Percentiles rank a stretch among this genome's conserved stretches.
Conservation (phyloP, 148 eudicot genomes). For the Linanthus parryae region DNA sequence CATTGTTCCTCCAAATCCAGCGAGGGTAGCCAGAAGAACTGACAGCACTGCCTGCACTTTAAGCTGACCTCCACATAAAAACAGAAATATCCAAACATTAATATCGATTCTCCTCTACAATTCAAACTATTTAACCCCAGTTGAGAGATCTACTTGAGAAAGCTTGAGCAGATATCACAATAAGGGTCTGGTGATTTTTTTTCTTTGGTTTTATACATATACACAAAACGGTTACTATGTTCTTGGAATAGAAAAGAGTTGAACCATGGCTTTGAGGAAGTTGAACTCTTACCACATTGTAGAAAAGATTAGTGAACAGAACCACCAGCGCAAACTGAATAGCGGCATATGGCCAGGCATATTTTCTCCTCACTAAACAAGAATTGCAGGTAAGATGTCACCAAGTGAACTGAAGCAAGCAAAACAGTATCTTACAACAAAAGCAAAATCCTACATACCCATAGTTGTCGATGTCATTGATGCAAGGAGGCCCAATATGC, state of each 20-base stretch:
- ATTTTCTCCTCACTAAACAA: constrained; percentile 51
- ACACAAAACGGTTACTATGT: too few species aligned
- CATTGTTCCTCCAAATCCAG: constrained; percentile 76
- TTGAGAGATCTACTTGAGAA: too few species aligned
- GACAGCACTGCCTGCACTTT: constrained; percentile 62
- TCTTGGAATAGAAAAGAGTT: background rate
- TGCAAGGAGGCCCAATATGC: constrained; percentile 85
- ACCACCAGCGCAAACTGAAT: constrained; percentile 65
- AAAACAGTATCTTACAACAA: constrained; percentile 1
- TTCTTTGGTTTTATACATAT: too few species aligned
- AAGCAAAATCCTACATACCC: constrained; percentile 46
- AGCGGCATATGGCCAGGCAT: constrained; percentile 73
- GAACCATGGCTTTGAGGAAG: background rate
- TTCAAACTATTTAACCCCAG: too few species aligned
- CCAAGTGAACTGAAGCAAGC: background rate
- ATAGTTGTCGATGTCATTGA: constrained; percentile 87
- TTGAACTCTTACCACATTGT: constrained; percentile 45
- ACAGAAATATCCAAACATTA: background rate
- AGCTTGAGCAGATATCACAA: too few species aligned
- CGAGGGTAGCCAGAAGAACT: constrained; percentile 69
- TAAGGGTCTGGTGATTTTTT: too few species aligned
- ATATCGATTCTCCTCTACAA: too few species aligned
- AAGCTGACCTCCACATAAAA: constrained; percentile 33
- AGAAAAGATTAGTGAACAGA: constrained; percentile 55
- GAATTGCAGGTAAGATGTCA: constrained; percentile 9